These are phyloP conservation scores for Rosa multiflora DNA, from an alignment of 306 rosid genomes.

Conservation along the genomic window DNA sequence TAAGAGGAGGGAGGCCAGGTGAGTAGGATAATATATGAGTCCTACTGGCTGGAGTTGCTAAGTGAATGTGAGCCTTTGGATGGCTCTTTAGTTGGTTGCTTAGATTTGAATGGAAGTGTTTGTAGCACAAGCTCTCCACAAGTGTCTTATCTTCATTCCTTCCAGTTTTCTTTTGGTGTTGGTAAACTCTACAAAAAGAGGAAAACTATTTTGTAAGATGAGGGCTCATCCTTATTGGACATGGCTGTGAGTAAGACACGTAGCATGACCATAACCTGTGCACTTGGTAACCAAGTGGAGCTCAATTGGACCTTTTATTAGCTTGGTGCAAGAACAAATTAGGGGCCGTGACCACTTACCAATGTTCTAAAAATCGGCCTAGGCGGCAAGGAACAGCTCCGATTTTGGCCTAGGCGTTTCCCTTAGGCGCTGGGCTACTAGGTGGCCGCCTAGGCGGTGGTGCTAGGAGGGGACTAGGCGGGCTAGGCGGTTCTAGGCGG, in stretches of 20 bases:
- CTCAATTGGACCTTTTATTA: background rate
- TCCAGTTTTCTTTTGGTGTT: slow-evolving; percentile 8
- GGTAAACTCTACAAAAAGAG: slow-evolving; percentile 12
- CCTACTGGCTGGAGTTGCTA: slow-evolving; percentile 2
- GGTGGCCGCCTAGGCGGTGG: no score
- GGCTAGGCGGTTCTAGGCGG: no score
- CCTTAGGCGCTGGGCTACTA: no score
- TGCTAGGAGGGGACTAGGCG: no score
- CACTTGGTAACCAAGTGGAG: background rate
- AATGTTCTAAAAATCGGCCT: no score
- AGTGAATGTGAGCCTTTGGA: slow-evolving; percentile 37
- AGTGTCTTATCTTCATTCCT: slow-evolving; percentile 58
- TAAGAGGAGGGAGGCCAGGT: slow-evolving; percentile 10
- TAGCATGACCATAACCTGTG: slow-evolving; percentile 35
- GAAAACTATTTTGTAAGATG: slow-evolving; percentile 27
- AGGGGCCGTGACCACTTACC: no score
- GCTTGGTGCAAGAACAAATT: background rate
- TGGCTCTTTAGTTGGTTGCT: slow-evolving; percentile 21
- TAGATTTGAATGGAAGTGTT: slow-evolving; percentile 28
- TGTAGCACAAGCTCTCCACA: slow-evolving; percentile 59
- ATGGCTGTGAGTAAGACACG: slow-evolving; percentile 42
- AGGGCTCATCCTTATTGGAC: slow-evolving; percentile 24
- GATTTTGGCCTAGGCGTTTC: no score
- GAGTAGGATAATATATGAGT: slow-evolving; percentile 32
- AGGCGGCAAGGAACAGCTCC: no score